These are phyloP conservation scores for Phytophthora macrochlamydospora DNA, from an alignment of 352 stramenopile genomes.

Conservation along the genomic window DNA sequence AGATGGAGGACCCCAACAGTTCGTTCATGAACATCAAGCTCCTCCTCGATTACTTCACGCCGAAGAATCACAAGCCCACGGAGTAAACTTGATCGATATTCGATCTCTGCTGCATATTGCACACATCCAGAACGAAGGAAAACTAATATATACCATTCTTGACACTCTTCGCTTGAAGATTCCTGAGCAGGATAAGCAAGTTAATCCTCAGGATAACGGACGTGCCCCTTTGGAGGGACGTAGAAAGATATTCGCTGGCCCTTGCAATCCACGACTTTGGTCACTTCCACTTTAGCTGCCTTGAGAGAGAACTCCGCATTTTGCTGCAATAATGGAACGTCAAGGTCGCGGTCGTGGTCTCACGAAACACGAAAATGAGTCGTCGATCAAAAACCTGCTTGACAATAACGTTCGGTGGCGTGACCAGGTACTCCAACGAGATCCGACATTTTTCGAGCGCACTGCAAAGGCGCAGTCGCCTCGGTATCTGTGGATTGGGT, in stretches of 20 bases:
- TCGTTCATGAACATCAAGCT: constrained; percentile 55
- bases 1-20: constrained; percentile 38
- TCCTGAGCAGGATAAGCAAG: too few relatives aligned
- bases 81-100: constrained; percentile 4
- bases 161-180: too few relatives aligned
- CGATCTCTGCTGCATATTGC: background rate
- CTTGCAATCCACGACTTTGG: too few relatives aligned
- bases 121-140: background rate
- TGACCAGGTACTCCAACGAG: constrained; percentile 49
- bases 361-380: constrained; percentile 19
- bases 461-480: constrained; percentile 72
- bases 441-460: constrained; percentile 74
- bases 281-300: too few relatives aligned
- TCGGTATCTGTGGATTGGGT: constrained; percentile 91
- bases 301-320: background rate
- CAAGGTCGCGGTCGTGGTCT: background rate
- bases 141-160: background rate
- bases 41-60: constrained; percentile 53
- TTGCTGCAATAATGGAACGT: constrained; percentile 9
- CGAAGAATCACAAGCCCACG: constrained; percentile 23
- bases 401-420: constrained; percentile 79
- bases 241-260: too few relatives aligned
- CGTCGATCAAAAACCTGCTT: constrained; percentile 55
- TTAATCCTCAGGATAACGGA: too few relatives aligned
- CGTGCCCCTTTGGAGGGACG: too few relatives aligned